phyloP scores from a whole-genome alignment of 2,329 filamentous ascomycete genomes.

The Capronia americana region DNA sequence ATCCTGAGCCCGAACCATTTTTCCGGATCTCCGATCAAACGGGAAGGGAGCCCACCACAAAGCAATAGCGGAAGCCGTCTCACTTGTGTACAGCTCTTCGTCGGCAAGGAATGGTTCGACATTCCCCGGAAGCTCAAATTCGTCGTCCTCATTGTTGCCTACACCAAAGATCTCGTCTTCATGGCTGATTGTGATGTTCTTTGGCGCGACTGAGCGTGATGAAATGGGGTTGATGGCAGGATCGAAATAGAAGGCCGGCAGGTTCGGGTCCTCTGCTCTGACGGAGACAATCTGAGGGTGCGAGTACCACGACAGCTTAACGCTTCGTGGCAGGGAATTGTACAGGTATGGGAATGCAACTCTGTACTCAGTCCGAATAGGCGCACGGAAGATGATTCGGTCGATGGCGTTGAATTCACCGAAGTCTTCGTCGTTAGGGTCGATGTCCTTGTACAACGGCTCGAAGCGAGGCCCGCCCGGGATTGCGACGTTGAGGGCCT shows the following conservation, averaged over 20 bases:
- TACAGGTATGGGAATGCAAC: slow-evolving; percentile 95
- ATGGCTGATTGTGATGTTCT: slow-evolving; percentile 88
- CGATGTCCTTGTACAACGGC: slow-evolving; percentile 96
- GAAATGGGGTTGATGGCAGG: slow-evolving; percentile 98
- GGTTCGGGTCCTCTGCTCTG: slow-evolving; percentile 80
- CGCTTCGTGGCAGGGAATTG: slow-evolving; percentile 93
- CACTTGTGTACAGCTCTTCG: slow-evolving; percentile 84
- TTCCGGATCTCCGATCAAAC: slow-evolving; percentile 90
- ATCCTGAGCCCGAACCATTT: slow-evolving; percentile 96
- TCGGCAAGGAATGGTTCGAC: slow-evolving; percentile 88
- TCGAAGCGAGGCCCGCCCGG: slow-evolving; percentile 98
- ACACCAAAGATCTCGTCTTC: slow-evolving; percentile 92
- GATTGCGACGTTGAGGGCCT: slow-evolving; percentile 94
- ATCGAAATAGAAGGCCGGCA: slow-evolving; percentile 97
- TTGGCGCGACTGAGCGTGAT: slow-evolving; percentile 88
- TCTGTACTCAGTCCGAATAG: slow-evolving; percentile 92
- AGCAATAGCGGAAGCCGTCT: slow-evolving; percentile 88
- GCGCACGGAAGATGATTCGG: slow-evolving; percentile 95
- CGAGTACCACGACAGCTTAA: slow-evolving; percentile 92
- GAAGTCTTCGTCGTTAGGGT: slow-evolving; percentile 98
- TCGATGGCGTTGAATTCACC: slow-evolving; percentile 99
- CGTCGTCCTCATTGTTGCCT: slow-evolving; percentile 81
- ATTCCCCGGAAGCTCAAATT: slow-evolving; percentile 80
- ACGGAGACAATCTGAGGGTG: slow-evolving; percentile 92
- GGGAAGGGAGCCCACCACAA: slow-evolving; percentile 99